Evolutionary conservation across 768 basidiomycete species (phyloP).

Genomic region (Roridomyces roridus): DNA sequence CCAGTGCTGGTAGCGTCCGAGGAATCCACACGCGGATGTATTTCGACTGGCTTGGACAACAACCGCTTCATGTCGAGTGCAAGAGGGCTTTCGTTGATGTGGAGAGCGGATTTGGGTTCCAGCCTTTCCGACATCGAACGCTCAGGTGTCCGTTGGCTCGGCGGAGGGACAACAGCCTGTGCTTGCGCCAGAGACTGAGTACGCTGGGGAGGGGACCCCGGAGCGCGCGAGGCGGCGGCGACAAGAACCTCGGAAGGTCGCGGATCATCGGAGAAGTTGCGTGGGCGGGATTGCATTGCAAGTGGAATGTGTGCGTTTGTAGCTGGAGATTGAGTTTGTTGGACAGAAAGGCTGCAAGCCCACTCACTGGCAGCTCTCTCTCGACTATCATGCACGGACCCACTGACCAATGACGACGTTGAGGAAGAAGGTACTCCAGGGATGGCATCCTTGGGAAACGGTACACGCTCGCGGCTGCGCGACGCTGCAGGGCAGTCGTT

Average conservation of each 20-base stretch:
- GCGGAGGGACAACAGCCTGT: background rate
- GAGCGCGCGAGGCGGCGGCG: slow-evolving; percentile 14
- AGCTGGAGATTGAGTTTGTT: too few relatives aligned
- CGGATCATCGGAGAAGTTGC: slow-evolving; percentile 17
- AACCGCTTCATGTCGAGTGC: slow-evolving; percentile 23
- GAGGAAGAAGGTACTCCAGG: slow-evolving; percentile 13
- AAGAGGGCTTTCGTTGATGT: background rate
- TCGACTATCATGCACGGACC: background rate
- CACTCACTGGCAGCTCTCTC: too few relatives aligned
- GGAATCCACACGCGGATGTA: slow-evolving; percentile 8
- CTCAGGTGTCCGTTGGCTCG: slow-evolving; percentile 15
- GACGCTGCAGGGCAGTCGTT: slow-evolving; percentile 5
- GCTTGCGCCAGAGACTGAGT: background rate
- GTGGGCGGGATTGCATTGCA: slow-evolving; percentile 20
- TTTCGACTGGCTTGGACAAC: slow-evolving; percentile 15
- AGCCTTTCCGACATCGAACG: background rate
- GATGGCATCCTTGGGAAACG: slow-evolving; percentile 11
- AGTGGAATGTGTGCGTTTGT: slow-evolving; percentile 23
- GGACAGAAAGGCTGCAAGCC: too few relatives aligned
- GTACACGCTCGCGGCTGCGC: slow-evolving; percentile 18
- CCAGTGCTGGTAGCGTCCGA: slow-evolving; percentile 1
- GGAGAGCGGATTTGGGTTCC: slow-evolving; percentile 16
- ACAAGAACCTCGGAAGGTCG: slow-evolving; percentile 11
- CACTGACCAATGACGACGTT: background rate
- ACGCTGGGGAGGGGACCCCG: slow-evolving; percentile 18